Evolutionary conservation across 768 basidiomycete genomes (phyloP).

Genomic region (Arthromyces matolae): DNA sequence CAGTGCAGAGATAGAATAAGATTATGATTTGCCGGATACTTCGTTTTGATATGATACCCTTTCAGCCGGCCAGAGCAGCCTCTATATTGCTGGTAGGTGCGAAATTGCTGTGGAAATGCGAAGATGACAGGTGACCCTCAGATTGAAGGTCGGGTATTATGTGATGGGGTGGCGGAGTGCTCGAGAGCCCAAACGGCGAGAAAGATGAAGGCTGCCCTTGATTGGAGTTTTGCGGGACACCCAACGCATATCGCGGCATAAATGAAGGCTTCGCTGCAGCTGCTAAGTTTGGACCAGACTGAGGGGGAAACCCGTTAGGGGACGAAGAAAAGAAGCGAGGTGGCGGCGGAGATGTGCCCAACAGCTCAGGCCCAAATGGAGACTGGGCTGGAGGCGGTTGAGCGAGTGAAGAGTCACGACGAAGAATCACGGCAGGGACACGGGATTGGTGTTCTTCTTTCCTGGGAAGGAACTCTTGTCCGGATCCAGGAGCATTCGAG

Average conservation of each 20-base stretch:
- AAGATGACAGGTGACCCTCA: constrained; percentile 28
- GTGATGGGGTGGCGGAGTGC: constrained; percentile 25
- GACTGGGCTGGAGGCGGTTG: constrained; percentile 17
- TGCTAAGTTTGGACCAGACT: constrained; percentile 27
- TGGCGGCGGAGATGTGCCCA: constrained; percentile 42
- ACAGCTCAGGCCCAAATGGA: constrained; percentile 27
- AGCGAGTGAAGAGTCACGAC: constrained; percentile 19
- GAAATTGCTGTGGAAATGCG: constrained; percentile 32
- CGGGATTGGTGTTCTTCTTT: constrained; percentile 19
- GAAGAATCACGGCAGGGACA: constrained; percentile 16
- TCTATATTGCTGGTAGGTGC: constrained; percentile 40
- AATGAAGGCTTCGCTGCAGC: constrained; percentile 29
- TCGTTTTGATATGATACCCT: constrained; percentile 18
- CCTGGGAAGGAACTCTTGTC: constrained; percentile 16
- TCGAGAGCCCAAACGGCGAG: constrained; percentile 35
- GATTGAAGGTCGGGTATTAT: constrained; percentile 36
- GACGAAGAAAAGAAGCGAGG: constrained; percentile 41
- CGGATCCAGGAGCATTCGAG: constrained; percentile 9
- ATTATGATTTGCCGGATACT: constrained; percentile 21
- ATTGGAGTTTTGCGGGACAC: constrained; percentile 19
- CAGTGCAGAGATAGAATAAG: constrained; percentile 21
- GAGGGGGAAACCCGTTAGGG: constrained; percentile 24
- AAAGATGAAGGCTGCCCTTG: constrained; percentile 25
- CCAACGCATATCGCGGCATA: constrained; percentile 34
- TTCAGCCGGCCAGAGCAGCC: constrained; percentile 43